Percentiles rank a stretch among this genome's conserved stretches.
These are phyloP conservation scores for Mrakia gelida DNA, from an alignment of 768 basidiomycete genomes.

Conservation along the genomic window DNA sequence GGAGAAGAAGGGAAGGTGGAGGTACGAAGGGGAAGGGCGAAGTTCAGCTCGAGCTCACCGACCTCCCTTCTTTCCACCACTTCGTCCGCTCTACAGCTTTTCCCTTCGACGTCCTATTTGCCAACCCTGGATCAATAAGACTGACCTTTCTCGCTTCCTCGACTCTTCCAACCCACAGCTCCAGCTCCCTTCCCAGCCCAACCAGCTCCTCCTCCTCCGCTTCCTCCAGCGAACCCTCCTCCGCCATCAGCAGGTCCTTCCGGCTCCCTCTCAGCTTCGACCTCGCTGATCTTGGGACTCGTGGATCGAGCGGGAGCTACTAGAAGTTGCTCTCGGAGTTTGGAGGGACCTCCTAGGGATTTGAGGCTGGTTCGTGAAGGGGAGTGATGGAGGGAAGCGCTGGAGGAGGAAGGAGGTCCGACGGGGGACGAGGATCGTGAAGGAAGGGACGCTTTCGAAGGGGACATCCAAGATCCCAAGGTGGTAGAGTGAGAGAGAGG, in stretches of 20 bases:
- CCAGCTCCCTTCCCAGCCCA: not conserved
- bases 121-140: not conserved
- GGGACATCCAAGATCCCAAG: not conserved
- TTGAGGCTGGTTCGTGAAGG: slow-evolving; percentile 10
- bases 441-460: not conserved
- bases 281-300: not conserved
- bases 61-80: not conserved
- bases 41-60: slow-evolving; percentile 6
- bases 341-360: slow-evolving; percentile 1
- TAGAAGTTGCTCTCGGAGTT: slow-evolving; percentile 2
- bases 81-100: not conserved
- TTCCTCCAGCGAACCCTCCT: not conserved
- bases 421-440: not conserved
- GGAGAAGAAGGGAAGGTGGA: not conserved
- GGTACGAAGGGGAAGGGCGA: not conserved
- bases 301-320: slow-evolving; percentile 5
- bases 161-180: not conserved
- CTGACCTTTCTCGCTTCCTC: slow-evolving; percentile 2
- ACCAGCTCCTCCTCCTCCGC: not conserved
- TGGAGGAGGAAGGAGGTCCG: not conserved
- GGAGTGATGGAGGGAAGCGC: slow-evolving; percentile 3
- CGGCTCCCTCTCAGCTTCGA: slow-evolving; percentile 8
- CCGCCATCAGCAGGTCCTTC: not conserved
- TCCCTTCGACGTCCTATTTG: not conserved
- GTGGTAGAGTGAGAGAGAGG: too few relatives aligned